Percentiles rank a stretch among this genome's conserved stretches.
These are phyloP conservation scores for Diaporthe destruens DNA, from an alignment of 2,329 filamentous ascomycete genomes.

Conservation along the genomic window DNA sequence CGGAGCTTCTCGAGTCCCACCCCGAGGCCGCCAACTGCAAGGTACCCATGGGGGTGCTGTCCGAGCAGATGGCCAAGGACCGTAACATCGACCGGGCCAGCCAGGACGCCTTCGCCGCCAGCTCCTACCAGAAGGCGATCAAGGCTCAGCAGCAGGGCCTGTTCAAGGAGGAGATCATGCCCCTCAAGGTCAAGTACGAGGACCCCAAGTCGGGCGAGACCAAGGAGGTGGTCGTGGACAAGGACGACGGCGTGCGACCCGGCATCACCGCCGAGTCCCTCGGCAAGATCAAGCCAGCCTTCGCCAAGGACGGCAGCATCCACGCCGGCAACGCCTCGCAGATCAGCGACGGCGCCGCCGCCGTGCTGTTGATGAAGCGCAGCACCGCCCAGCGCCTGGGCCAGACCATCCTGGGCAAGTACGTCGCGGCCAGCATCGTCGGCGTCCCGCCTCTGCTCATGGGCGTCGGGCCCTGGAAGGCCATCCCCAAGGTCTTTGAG, in stretches of 20 bases:
- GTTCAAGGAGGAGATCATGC: constrained; percentile 91
- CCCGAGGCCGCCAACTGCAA: constrained; percentile 93
- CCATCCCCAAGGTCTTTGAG: constrained; percentile 90
- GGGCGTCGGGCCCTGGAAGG: constrained; percentile 95
- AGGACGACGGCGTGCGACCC: constrained; percentile 88
- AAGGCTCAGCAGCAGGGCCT: constrained; percentile 89
- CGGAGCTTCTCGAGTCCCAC: constrained; percentile 85
- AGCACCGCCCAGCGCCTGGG: constrained; percentile 89
- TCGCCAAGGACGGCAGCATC: constrained; percentile 91
- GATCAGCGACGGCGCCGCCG: constrained; percentile 95
- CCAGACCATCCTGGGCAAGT: constrained; percentile 93
- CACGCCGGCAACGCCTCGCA: constrained; percentile 97
- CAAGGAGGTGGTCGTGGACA: constrained; percentile 83
- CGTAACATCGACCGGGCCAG: constrained; percentile 76
- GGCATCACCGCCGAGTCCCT: constrained; percentile 90
- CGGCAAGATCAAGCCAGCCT: constrained; percentile 90
- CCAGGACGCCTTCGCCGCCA: constrained; percentile 95
- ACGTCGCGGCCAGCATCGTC: constrained; percentile 84
- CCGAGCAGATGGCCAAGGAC: constrained; percentile 94
- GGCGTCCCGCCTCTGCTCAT: constrained; percentile 94
- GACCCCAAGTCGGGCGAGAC: constrained; percentile 92
- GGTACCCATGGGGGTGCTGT: constrained; percentile 94
- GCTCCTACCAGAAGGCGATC: constrained; percentile 89
- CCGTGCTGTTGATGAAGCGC: constrained; percentile 95
- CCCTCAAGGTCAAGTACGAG: constrained; percentile 86